Evolutionary conservation across 345 rosid genomes (phyloP).

Genomic region (Rubroshorea leprosula): DNA sequence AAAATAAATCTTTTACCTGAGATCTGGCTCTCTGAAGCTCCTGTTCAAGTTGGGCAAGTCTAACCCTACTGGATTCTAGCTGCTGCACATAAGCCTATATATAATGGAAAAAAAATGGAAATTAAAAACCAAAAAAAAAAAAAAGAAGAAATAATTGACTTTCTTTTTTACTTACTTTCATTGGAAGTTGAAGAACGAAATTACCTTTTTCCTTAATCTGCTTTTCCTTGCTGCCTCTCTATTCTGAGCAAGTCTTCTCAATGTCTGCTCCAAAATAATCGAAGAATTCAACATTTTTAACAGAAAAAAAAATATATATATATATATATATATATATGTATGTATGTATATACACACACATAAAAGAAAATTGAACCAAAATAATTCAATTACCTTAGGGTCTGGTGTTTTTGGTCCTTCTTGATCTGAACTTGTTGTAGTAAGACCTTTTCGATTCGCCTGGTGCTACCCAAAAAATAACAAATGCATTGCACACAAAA

Average conservation of each 20-base stretch:
- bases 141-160: too few relatives aligned
- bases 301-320: constrained; percentile 2
- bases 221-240: constrained; percentile 99
- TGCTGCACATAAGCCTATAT: constrained; percentile 97
- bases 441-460: constrained; percentile 44
- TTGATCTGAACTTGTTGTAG: constrained; percentile 44
- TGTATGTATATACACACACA: too few relatives aligned
- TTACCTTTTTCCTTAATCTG: constrained; percentile 82
- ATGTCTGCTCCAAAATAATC: constrained; percentile 39
- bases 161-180: too few relatives aligned
- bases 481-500: not conserved
- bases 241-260: constrained; percentile 97
- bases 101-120: constrained; percentile 13
- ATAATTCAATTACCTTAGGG: constrained; percentile 62
- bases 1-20: constrained; percentile 48
- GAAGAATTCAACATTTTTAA: not conserved
- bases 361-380: too few relatives aligned
- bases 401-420: constrained; percentile 61
- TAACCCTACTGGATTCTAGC: constrained; percentile 89
- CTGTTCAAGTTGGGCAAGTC: constrained; percentile 84
- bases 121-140: not conserved
- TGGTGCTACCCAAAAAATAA: constrained; percentile 33
- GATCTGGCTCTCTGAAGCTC: constrained; percentile 86
- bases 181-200: not conserved
- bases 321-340: too few relatives aligned